These are phyloP conservation scores for Phytopythium ostracodes DNA, from an alignment of 352 stramenopile species.

Conservation along the genomic window DNA sequence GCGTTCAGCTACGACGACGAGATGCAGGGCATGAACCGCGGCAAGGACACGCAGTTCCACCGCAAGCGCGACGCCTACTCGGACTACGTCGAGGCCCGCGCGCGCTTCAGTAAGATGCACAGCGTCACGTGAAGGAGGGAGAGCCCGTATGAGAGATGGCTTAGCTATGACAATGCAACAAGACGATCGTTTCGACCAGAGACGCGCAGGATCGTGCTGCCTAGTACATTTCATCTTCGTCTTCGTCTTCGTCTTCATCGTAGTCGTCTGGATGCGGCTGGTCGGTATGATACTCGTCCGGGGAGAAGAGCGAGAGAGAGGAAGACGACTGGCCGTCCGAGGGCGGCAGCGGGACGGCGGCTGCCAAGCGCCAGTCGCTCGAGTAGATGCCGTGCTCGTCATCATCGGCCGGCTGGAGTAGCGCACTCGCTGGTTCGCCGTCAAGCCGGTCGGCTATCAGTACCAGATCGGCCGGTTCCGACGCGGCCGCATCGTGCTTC, in stretches of 20 bases:
- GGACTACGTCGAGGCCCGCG: constrained; percentile 84
- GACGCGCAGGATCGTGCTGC: no score
- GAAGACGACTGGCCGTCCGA: constrained; percentile 13
- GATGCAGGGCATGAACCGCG: constrained; percentile 74
- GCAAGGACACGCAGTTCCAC: constrained; percentile 69
- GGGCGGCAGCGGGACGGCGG: constrained; percentile 10
- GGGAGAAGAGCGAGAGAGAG: neutral
- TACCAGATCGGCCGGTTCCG: neutral
- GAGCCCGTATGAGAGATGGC: neutral
- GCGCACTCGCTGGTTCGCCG: neutral
- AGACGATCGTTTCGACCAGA: no score
- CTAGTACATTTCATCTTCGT: constrained; percentile 1
- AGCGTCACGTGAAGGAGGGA: constrained; percentile 54
- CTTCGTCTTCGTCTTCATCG: neutral
- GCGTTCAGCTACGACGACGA: constrained; percentile 62
- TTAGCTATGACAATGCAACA: neutral
- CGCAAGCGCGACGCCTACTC: constrained; percentile 86
- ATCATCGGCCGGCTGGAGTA: neutral
- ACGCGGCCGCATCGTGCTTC: neutral
- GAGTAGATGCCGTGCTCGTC: neutral
- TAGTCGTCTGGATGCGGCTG: neutral
- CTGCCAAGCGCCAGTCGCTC: constrained; percentile 9
- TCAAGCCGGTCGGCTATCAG: neutral
- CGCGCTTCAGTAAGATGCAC: constrained; percentile 88
- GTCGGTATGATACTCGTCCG: neutral